Evolutionary conservation across 257 asterid genomes (phyloP).

Genomic region (Nyctanthes arbortristis): DNA sequence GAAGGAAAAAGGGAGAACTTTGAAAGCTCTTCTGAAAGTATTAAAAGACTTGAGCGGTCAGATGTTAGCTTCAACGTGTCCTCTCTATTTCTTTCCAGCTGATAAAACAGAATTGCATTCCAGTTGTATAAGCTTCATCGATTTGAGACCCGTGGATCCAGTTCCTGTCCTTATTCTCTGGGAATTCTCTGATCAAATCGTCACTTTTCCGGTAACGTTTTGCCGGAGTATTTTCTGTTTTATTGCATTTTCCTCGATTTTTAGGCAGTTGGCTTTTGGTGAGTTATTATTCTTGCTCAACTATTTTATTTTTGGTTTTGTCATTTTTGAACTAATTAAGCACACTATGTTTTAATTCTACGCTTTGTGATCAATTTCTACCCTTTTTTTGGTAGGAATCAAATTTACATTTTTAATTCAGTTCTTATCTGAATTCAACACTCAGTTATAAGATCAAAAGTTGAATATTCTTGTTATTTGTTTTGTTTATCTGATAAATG

Average conservation of each 20-base stretch:
- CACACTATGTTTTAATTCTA: not conserved
- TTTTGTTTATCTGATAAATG: not conserved
- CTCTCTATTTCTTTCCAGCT: not conserved
- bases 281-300: not conserved
- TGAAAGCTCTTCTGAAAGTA: too few species aligned
- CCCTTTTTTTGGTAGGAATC: not conserved
- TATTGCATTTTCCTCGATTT: not conserved
- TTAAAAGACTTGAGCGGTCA: too few species aligned
- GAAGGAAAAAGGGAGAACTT: too few species aligned
- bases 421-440: not conserved
- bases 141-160: not conserved
- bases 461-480: not conserved
- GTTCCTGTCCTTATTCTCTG: not conserved
- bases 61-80: too few species aligned
- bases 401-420: not conserved
- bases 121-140: not conserved
- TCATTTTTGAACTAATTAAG: not conserved
- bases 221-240: not conserved
- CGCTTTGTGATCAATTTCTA: not conserved
- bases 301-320: not conserved
- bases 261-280: not conserved
- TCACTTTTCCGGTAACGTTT: not conserved
- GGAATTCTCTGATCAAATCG: not conserved
- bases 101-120: not conserved
- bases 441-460: not conserved